Evolutionary conservation across 208 protist species (phyloP).

Genomic region (Trypanosoma boissoni): DNA sequence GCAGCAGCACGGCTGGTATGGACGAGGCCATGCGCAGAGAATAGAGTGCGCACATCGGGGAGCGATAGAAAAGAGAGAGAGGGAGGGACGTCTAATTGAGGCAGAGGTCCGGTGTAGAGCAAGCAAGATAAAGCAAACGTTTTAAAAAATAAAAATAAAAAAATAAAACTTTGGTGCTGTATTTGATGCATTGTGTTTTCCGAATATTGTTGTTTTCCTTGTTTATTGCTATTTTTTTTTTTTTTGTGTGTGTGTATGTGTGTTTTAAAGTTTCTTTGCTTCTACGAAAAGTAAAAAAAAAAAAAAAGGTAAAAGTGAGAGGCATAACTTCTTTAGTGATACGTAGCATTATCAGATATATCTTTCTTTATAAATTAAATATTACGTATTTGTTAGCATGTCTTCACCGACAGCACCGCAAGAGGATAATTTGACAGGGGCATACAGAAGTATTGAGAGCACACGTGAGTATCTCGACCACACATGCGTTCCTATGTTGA

Average conservation of each 20-base stretch:
- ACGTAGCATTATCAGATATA: not conserved
- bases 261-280: not conserved
- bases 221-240: not conserved
- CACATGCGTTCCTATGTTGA: slow-evolving; percentile 50
- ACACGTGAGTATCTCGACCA: slow-evolving; percentile 52
- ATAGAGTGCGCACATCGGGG: too few species aligned
- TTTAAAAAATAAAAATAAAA: not conserved
- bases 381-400: not conserved
- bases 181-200: not conserved
- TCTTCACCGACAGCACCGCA: not conserved
- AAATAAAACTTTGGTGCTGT: not conserved
- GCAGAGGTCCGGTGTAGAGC: not conserved
- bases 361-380: not conserved
- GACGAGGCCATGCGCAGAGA: too few species aligned
- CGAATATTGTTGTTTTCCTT: not conserved
- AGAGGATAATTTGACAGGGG: not conserved
- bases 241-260: not conserved
- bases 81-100: not conserved
- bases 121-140: not conserved
- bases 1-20: slow-evolving; percentile 2
- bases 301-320: not conserved
- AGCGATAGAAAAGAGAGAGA: not conserved
- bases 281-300: not conserved
- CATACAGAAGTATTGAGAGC: not conserved
- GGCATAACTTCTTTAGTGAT: not conserved